Evolutionary conservation across 2,329 filamentous ascomycete genomes (phyloP), one percentile per base, ranked within the genome.

Genomic region (Coniochaeta prunicola): DNA sequence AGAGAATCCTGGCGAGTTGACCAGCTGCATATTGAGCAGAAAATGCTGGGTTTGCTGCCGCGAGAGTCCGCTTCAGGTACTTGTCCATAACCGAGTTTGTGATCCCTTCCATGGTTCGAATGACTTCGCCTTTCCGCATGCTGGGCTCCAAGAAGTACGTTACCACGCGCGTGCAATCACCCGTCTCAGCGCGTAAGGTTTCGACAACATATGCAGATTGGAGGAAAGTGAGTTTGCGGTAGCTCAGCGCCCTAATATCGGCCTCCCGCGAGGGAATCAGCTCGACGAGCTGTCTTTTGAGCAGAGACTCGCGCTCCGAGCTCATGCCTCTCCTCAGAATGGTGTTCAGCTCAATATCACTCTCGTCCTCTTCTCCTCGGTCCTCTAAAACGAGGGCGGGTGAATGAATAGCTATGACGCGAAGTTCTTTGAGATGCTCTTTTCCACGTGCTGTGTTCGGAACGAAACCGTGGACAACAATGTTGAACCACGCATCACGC

Each of bases 401-500:
- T 13, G 92, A 96, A 72, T 96, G 87, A 57, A 91, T 85, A 1
- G 96, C 93, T 69, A 99, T 87, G 36, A 90, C 80, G 26, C 90
- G 86, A 21, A 99, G 80, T 69, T 97, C 92, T 59, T 88, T 82
- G 56, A 86, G 74, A 66, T 96, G 85, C 64, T 84, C 83, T 69
- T 87, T 88, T 19, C 88, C 90, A 58, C 89, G 83, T 17, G 87
- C 82, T 0, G 91, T 93, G 17, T 83, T 82, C 12, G 88, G 80
- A 10, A 87, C 88, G 70, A 97, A 96, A 4, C 92, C 94, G 71
- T 99, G 94, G 0, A 96, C 89, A 24, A 92, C 90, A 62, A 97
- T 91, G 68, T 99, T 99, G 76, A 97, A 97, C 94, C 94, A 99
- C 5, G 91, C 91, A 77, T 99, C 92, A 57, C 93, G 87, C 64